Base-by-base conservation (phyloP, 257 asterid species). In the Datura wrightii region DNA sequence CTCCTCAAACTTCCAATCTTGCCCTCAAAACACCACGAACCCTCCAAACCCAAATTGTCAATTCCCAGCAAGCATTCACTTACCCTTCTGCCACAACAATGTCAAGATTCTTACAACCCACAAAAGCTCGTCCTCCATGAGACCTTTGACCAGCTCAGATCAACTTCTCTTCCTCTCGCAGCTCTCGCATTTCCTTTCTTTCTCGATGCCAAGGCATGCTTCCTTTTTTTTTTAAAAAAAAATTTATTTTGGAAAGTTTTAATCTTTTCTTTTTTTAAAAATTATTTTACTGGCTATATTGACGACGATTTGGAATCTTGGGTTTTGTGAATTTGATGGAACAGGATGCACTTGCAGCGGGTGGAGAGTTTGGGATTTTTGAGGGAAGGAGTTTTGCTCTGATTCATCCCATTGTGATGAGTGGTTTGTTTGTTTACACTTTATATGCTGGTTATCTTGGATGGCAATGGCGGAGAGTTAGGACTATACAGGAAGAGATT, bases 401-500 rank as follows among this genome's bases (percentile, higher is more conserved):
- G 84, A 83, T 96, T 60, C 98, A 96, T 88, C 99, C 99, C 14
- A 58, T 90, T 37, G 98, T 89, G 79, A 94, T 94, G 99, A 39
- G 90, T 65, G 90, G 97, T 6, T 90, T 96, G 66, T 96, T 96
- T 84, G 34, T 87, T 10, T 93, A 90, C 89, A 94, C 98, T 2
- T 71, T 94, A 87, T 94, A 94, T 82, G 93, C 99, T 48, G 99
- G 98, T 5, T 96, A 94, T 65, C 97, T 94, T 84, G 99, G 99
- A 16, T 96, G 98, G 98, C 99, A 96, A 89, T 94, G 98, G 99
- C 85, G 99, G 91, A 90, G 98, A 58, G 97, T 96, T 6, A 92
- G 99, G 18, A 97, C 98, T 1, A 58, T 88, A 9, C 99, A 97
- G 72, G 88, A 89, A 0, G 99, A 97, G 88, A 92, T 97, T 59